Base-by-base conservation (phyloP, 768 basidiomycete genomes). In the Boletus barrowsii region DNA sequence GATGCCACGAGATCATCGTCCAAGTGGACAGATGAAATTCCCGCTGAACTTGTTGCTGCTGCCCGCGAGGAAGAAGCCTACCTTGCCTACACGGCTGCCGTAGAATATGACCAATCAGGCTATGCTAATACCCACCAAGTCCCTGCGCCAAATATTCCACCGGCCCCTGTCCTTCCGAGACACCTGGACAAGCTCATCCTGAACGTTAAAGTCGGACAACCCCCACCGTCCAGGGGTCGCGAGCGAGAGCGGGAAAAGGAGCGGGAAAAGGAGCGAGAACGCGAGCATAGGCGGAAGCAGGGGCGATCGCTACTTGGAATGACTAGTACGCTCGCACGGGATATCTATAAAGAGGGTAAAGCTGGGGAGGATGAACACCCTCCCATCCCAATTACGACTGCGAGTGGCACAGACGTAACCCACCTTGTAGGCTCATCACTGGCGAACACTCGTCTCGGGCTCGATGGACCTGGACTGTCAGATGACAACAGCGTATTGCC, bases 121-220 rank as follows among this genome's bases (percentile, higher is more conserved):
- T 63, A 69, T 47, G 47, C 59, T 76, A 80, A 62, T 70, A 76
- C 56, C 33, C 67, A 68, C 50, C 60, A 55, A 20, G 75, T 77
- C 32, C 83, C 87, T 11, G 82, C 86, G 2, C 90, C 93, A 17
- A 83, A 84, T 59, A 88, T 95, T 56, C 94, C 94, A 2, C 86
- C 87, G 20, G 94, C 97, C 3, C 94, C 97, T 1, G 76, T 80
- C 2, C 78, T 98, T 42, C 97, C 97, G 0, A 76, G 94, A 1
- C 93, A 98, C 64, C 76, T 99, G 40, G 95, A 98, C 65, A 94
- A 93, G 64, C 85, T 97, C 46, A 97, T 98, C 54, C 73, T 99
- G 56, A 98, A 98, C 54, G 68, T 70, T 10, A 72, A 62, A 62
- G 70, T 45, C 32, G 71, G 59, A 36, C 69, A 61, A 53, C 67